These are phyloP conservation scores for Durotheca rogersii DNA, from an alignment of 495 filamentous ascomycete species.

Conservation along the genomic window DNA sequence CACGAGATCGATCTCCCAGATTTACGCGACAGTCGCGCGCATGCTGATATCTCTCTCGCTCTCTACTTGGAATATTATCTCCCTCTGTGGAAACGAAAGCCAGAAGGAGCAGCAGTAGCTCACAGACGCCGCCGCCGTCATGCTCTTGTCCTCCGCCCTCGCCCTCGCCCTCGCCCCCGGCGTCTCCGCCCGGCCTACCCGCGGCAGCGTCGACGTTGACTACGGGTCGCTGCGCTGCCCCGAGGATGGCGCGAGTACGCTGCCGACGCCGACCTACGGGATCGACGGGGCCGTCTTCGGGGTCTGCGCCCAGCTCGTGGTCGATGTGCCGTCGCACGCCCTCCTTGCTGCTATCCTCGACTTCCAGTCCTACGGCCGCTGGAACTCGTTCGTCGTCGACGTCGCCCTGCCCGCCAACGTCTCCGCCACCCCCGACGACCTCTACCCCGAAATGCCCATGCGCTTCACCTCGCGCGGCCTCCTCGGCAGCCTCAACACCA, in stretches of 20 bases:
- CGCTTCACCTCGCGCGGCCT: constrained; percentile 30
- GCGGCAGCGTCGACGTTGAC: neutral
- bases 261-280: constrained; percentile 34
- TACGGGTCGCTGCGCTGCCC: constrained; percentile 19
- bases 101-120: no score
- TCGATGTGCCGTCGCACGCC: constrained; percentile 12
- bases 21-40: no score
- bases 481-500: constrained; percentile 28
- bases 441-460: constrained; percentile 33
- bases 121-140: neutral
- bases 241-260: constrained; percentile 1
- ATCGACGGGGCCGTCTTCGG: constrained; percentile 31
- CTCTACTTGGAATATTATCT: no score
- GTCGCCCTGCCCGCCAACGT: constrained; percentile 32
- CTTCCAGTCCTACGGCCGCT: constrained; percentile 26
- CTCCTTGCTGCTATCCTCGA: constrained; percentile 25
- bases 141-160: neutral
- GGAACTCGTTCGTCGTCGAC: constrained; percentile 33
- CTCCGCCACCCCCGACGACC: constrained; percentile 18
- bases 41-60: no score
- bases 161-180: neutral
- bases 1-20: no score
- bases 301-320: constrained; percentile 27
- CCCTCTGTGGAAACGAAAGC: no score
- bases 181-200: neutral